phyloP scores from a whole-genome alignment of 1,284 basidiomycete genomes.

The Rhizoctonia solani region DNA sequence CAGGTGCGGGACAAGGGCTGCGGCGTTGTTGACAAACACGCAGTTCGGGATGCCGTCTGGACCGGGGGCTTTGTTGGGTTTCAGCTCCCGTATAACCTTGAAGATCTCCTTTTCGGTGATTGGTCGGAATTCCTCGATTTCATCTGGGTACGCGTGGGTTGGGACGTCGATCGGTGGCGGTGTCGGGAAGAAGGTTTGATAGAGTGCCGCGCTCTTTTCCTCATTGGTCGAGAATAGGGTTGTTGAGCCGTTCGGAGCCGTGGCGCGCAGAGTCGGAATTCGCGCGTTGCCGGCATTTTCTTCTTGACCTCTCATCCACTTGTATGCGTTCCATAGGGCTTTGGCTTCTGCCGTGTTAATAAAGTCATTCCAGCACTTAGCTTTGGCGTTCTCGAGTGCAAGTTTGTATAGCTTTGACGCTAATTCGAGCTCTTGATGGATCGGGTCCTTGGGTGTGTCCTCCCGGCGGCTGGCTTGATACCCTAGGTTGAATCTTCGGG shows the following conservation, averaged over 20 bases:
- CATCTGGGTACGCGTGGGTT: background rate
- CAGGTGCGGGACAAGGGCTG: slow-evolving; percentile 43
- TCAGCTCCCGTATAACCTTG: slow-evolving; percentile 7
- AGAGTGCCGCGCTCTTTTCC: slow-evolving; percentile 30
- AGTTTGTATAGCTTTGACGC: background rate
- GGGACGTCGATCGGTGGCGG: background rate
- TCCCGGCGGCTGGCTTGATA: background rate
- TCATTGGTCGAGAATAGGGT: background rate
- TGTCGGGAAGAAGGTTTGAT: slow-evolving; percentile 36
- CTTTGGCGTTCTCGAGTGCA: slow-evolving; percentile 8
- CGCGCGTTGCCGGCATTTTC: background rate
- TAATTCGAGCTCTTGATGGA: background rate
- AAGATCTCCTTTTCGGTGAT: slow-evolving; percentile 18
- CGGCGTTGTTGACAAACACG: slow-evolving; percentile 43
- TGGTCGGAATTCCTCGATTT: background rate
- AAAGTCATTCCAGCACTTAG: slow-evolving; percentile 33
- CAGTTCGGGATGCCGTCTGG: slow-evolving; percentile 48
- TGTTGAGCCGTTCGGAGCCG: background rate
- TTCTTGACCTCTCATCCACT: background rate
- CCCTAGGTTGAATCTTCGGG: background rate
- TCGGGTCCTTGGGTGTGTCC: background rate
- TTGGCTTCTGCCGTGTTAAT: slow-evolving; percentile 29
- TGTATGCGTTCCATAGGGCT: slow-evolving; percentile 33
- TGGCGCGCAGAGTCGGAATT: slow-evolving; percentile 13
- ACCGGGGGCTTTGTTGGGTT: slow-evolving; percentile 46